Evolutionary conservation across 2,329 filamentous ascomycete species (phyloP), one percentile per base, ranked within the genome.

Genomic region (Sclerotinia sclerotiorum): DNA sequence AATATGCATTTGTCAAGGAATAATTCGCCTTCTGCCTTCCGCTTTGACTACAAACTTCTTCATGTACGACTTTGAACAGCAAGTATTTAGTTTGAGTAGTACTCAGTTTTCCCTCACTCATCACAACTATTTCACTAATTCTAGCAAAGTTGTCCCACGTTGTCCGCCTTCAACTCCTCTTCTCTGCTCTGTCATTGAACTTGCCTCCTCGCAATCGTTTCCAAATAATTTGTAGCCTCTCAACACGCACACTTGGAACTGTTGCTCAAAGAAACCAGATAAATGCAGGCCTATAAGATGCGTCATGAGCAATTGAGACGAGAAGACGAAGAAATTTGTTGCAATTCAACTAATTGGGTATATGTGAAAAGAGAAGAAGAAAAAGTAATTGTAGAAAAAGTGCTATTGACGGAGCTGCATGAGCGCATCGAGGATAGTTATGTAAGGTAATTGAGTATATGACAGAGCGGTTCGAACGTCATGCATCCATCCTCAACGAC

Each of bases 51-150:
- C 39, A 65, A 49, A 24, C 49, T 57, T 56, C n/a, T 29, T 51
- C 58, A 49, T 56, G n/a, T 58, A 52, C 29, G 68, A 57, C 55
- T 65, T 65, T 69, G 67, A 73, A 67, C 67, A 74, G 44, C 61
- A 74, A 67, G 54, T 70, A 74, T 57, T 72, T 68, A 69, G 72
- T 71, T 68, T 74, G 73, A n/a, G 65, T 70, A 19, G 68, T 70
- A 65, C 69, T 69, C 55, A 75, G 62, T 56, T 65, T 57, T 29
- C 56, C 70, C 63, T 73, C 70, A 5, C 66, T 69, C 68, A 75
- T 72, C 1, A 73, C 72, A 42, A 65, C 69, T 52, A 35, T 69
- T 49, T 70, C 67, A 70, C 71, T 74, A n/a, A 73, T 56, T 27
- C 58, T 56, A n/a, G 70, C 73, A 55, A 73, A 72, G 68, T 71